Base-by-base conservation (phyloP, 129 eudicot genomes). In the Chrysanthemum lavandulifolium region DNA sequence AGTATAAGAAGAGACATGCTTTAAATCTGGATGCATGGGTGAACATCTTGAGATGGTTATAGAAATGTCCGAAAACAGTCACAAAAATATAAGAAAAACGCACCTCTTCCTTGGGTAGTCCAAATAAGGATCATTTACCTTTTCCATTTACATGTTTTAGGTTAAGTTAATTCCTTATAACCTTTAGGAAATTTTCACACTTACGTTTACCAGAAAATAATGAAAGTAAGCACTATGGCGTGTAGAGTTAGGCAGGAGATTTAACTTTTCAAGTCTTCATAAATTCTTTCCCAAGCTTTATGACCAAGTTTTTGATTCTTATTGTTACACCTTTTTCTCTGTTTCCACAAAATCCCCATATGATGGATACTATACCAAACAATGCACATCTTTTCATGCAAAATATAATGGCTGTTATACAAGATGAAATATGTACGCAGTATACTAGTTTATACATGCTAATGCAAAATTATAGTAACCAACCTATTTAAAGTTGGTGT, bases 341-440 rank as follows among this genome's bases (percentile, higher is more conserved):
- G 19, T 48, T 64, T 53, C 55, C 74, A 40, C 62, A 50, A 74
- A 33, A 74, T 76, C 74, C 49, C 11, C 59, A 49, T 23, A 13
- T 59, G 59, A 59, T 48, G 25, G 47, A 50, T 62, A 36, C 48
- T 4, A 50, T 33, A 31, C 13, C 69, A 77, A 40, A 52, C 76
- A 49, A 68, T 56, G 79, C 79, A 63, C 81, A 11, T 63, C 81
- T 78, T 78, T 78, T 78, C 82, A 78, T 78, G 76, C 65, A n/a
- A 21, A 2, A 67, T 66, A 66, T 36, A 6, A 75, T 57, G 36
- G 48, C 56, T 29, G 3, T 21, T 29, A 61, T 19, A 21, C 59
- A 15, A 40, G 3, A 55, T 54, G 57, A 65, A 65, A 0, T 6
- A 40, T 1, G 47, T 33, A 33, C 40, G 49, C 1, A 23, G 25